These are phyloP conservation scores for Berberis thunbergii DNA, from an alignment of 164 flowering plant species.

Conservation along the genomic window DNA sequence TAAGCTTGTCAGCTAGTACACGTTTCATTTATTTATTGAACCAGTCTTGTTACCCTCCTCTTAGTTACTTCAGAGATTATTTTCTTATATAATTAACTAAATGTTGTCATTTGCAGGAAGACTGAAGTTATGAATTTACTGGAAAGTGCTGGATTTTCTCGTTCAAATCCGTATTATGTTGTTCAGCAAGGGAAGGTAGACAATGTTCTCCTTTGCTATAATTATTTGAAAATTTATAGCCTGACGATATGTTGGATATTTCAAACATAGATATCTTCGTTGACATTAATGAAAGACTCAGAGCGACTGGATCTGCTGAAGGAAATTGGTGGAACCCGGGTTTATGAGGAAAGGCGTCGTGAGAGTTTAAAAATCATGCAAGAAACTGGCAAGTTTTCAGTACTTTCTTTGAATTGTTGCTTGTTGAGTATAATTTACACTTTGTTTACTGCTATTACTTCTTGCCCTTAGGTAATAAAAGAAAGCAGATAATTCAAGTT, in stretches of 20 bases:
- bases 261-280: conserved; percentile 58
- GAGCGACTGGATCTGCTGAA: conserved; percentile 90
- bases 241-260: not conserved
- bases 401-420: not conserved
- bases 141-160: conserved; percentile 99
- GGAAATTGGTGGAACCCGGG: conserved; percentile 99
- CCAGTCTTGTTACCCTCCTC: not conserved
- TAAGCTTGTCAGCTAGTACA: conserved; percentile 17
- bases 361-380: conserved; percentile 99
- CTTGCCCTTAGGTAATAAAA: conserved; percentile 60
- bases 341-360: conserved; percentile 96
- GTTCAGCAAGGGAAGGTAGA: conserved; percentile 98
- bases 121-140: conserved; percentile 96
- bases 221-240: conserved; percentile 1
- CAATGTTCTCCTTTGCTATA: not conserved
- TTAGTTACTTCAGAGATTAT: not conserved
- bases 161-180: conserved; percentile 98
- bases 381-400: conserved; percentile 68
- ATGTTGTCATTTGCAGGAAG: conserved; percentile 46
- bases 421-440: not conserved
- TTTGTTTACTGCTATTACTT: conserved; percentile 4
- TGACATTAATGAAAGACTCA: conserved; percentile 94
- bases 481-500: conserved; percentile 95
- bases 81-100: not conserved
- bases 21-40: not conserved